Evolutionary conservation across 2,329 filamentous ascomycete species (phyloP), one percentile per base, ranked within the genome.

Genomic region (Alternaria burnsii): DNA sequence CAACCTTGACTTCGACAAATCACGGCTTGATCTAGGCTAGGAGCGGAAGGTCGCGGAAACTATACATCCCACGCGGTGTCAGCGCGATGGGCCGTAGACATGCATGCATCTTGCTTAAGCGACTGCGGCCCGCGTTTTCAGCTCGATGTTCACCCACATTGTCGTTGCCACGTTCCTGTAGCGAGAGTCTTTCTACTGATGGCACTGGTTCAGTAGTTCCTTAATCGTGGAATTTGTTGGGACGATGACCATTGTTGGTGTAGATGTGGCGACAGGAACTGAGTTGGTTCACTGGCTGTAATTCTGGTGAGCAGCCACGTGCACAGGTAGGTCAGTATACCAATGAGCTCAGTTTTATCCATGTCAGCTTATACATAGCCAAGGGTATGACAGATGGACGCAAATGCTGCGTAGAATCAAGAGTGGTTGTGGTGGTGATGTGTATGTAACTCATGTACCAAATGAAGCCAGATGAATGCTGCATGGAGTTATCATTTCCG

Each of bases 41-140:
- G 30, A 50, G 8, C 20, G 46, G 46, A 50, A 26, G 20, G 46
- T 50, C 46, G 30, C 46, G 46, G 20, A 16, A 26, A 18, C 20
- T 5, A 50, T 5, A 26, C 53, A 26, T 38, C 53, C 26, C 32
- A 43, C 41, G 32, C 41, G 32, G 34, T 36, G 43, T 55, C 53
- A 55, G 53, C 32, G 42, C 53, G 42, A 55, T 50, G 46, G 30
- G 20, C 46, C 46, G 46, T 30, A 22, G 30, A 22, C 24, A 20
- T 38, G 43, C 42, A 47, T 44, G 42, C 32, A 44, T 28, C 32
- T 20, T 55, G 53, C 38, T 28, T 34, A 43, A 43, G 53, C 42
- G 53, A 48, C 9, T 30, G 42, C 53, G 24, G 43, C 43, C 12
- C n/a, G 53, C 32, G 22, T 50, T 18, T n/a, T 20, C 4, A 24